A percentile compares a stretch with the other conserved stretches of the same genome.
Conservation (phyloP, 2,329 filamentous ascomycete species). For the Epichloe sibirici region DNA sequence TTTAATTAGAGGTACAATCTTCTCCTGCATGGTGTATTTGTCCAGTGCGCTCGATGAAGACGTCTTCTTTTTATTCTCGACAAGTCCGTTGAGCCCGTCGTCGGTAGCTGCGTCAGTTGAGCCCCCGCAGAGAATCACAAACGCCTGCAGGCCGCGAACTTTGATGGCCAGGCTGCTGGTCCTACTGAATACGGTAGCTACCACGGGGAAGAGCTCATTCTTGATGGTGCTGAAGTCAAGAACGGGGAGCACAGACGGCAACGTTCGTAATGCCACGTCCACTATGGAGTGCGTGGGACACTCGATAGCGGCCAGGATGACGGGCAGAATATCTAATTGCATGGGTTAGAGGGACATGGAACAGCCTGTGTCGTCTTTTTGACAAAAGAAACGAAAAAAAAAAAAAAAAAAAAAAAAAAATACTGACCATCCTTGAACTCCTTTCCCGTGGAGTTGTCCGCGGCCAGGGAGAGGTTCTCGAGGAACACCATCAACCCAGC, state of each 20-base stretch:
- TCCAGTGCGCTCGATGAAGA: constrained; percentile 71
- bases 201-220: constrained; percentile 87
- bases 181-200: constrained; percentile 80
- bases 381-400: neutral
- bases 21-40: constrained; percentile 97
- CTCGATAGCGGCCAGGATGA: constrained; percentile 73
- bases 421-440: constrained; percentile 82
- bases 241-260: constrained; percentile 71
- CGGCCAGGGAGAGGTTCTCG: constrained; percentile 65
- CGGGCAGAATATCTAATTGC: constrained; percentile 65
- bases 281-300: constrained; percentile 82
- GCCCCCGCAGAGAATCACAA: constrained; percentile 80
- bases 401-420: neutral
- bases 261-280: constrained; percentile 67
- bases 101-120: constrained; percentile 36
- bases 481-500: constrained; percentile 85
- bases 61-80: constrained; percentile 45
- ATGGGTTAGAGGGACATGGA: neutral
- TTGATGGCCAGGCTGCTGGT: constrained; percentile 94
- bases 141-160: constrained; percentile 79
- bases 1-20: constrained; percentile 80
- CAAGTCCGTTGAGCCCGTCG: constrained; percentile 60
- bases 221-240: constrained; percentile 96
- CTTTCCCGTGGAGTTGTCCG: constrained; percentile 73
- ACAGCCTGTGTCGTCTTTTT: neutral